phyloP scores from a whole-genome alignment of 768 basidiomycete species.

The Trametes elegans region DNA sequence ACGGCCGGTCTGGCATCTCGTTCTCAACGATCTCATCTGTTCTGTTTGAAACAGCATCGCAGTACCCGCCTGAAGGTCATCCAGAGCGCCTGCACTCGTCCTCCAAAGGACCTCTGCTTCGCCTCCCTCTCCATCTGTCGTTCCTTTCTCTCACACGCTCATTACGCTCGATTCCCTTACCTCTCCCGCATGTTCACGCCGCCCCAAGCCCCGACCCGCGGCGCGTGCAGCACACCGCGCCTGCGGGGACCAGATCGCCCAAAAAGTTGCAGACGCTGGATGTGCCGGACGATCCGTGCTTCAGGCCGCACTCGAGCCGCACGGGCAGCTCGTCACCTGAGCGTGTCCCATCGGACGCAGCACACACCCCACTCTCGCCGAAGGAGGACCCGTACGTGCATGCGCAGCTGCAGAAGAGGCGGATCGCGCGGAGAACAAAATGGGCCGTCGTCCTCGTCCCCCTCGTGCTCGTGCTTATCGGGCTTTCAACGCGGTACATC shows the following conservation, averaged over 20 bases:
- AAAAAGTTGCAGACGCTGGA: background rate
- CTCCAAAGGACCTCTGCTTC: conserved; percentile 6
- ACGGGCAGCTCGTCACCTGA: conserved; percentile 6
- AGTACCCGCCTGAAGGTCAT: background rate
- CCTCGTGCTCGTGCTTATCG: conserved; percentile 51
- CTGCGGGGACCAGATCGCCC: conserved; percentile 3
- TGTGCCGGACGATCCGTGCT: conserved; percentile 7
- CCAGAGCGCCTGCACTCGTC: conserved; percentile 7
- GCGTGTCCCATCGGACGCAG: background rate
- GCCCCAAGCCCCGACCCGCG: conserved; percentile 30
- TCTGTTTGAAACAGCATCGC: conserved; percentile 15
- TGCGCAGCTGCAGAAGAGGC: conserved; percentile 35
- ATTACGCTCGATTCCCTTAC: conserved; percentile 5
- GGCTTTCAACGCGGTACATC: conserved; percentile 49
- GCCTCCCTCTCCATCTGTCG: conserved; percentile 1
- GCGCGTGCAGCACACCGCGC: conserved; percentile 1
- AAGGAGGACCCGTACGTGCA: conserved; percentile 11
- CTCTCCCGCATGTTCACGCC: conserved; percentile 39
- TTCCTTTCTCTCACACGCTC: conserved; percentile 16
- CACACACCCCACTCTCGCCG: conserved; percentile 3
- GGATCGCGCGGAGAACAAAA: conserved; percentile 42
- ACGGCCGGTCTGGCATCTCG: background rate
- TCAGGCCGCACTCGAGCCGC: conserved; percentile 1
- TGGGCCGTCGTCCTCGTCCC: conserved; percentile 60
- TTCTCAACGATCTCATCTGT: conserved; percentile 11